Evolutionary conservation across 768 basidiomycete genomes (phyloP).

Genomic region (Gelatoporia subvermispora): DNA sequence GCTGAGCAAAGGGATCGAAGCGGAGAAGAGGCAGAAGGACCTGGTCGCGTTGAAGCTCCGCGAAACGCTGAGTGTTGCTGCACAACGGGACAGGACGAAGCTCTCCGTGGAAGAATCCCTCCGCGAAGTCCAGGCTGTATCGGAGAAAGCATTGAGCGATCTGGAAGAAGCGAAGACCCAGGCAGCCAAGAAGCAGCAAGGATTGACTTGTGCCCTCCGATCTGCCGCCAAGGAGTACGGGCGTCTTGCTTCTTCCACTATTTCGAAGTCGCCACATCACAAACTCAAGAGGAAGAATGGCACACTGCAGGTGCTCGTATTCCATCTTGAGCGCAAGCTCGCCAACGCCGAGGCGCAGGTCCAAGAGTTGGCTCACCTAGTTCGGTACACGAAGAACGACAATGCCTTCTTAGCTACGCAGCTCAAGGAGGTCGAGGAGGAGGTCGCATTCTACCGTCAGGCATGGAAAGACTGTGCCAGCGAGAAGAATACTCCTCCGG

Average conservation of each 20-base stretch:
- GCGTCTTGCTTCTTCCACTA: constrained; percentile 24
- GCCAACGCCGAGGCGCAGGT: constrained; percentile 67
- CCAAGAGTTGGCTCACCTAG: constrained; percentile 54
- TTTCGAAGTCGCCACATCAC: constrained; percentile 17
- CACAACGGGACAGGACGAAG: no score
- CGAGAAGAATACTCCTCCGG: neutral
- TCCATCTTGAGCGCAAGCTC: constrained; percentile 63
- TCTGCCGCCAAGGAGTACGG: constrained; percentile 46
- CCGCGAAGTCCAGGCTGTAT: constrained; percentile 31
- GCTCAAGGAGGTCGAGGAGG: constrained; percentile 18
- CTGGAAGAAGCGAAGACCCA: constrained; percentile 28
- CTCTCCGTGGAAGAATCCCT: constrained; percentile 31
- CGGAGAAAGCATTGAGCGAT: constrained; percentile 27
- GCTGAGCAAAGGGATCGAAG: constrained; percentile 44
- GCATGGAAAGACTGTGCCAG: neutral
- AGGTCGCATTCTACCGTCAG: constrained; percentile 9
- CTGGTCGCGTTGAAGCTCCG: constrained; percentile 38
- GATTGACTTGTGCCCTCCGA: constrained; percentile 38
- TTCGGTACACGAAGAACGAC: constrained; percentile 53
- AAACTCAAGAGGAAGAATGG: constrained; percentile 25
- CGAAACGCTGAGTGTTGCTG: constrained; percentile 22
- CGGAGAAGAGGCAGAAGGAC: constrained; percentile 50
- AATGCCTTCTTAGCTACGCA: constrained; percentile 36
- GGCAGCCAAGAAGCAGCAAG: constrained; percentile 37
- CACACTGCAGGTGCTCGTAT: constrained; percentile 38